Conservation (phyloP, 2,329 filamentous ascomycete species). For the Curvularia sp. region DNA sequence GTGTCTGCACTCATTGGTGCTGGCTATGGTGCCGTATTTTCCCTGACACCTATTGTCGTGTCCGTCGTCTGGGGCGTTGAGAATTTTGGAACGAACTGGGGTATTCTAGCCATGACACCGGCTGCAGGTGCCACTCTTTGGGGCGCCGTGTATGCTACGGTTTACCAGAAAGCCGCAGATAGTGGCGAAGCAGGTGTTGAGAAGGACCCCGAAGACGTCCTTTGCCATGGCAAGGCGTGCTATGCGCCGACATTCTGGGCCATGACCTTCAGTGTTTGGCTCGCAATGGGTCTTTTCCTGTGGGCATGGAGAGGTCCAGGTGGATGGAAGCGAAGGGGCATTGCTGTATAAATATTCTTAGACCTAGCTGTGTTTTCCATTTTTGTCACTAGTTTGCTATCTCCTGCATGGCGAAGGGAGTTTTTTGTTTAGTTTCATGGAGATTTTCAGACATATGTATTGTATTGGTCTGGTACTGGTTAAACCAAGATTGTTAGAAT, state of each 20-base stretch:
- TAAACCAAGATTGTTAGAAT: not conserved
- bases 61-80: conserved; percentile 98
- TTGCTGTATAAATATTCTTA: conserved; percentile 64
- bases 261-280: conserved; percentile 79
- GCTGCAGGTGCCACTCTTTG: conserved; percentile 87
- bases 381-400: not conserved
- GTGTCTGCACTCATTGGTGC: conserved; percentile 85
- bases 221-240: conserved; percentile 84
- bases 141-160: conserved; percentile 84
- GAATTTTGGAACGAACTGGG: conserved; percentile 98
- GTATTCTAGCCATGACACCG: conserved; percentile 90
- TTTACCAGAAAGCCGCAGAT: conserved; percentile 74
- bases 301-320: conserved; percentile 81
- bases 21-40: conserved; percentile 92
- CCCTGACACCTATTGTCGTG: conserved; percentile 87
- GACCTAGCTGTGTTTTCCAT: conserved; percentile 3
- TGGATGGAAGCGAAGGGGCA: conserved; percentile 78
- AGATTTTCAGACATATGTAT: not conserved
- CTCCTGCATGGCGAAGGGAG: conserved; percentile 16
- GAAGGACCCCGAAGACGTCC: conserved; percentile 54
- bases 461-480: not conserved
- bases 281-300: conserved; percentile 74
- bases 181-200: conserved; percentile 43
- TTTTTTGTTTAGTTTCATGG: not conserved
- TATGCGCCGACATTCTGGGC: conserved; percentile 87